These are phyloP conservation scores for Bolboschoenus planiculmis DNA, from an alignment of 176 grass and related monocot genomes.

Conservation along the genomic window DNA sequence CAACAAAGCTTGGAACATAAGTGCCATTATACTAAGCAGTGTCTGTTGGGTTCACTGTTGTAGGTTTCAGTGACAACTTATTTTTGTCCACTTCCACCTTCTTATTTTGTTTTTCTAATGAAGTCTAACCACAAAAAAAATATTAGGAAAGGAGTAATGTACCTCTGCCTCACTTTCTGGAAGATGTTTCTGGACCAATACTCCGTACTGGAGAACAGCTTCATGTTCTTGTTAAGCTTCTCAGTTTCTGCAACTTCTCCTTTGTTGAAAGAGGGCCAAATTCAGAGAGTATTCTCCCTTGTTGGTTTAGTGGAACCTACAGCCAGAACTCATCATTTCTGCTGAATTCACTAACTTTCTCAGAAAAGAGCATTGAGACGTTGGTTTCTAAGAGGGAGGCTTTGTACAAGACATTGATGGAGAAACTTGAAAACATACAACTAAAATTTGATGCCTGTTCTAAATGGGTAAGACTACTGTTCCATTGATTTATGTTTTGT, in stretches of 20 bases:
- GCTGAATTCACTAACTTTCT: slow-evolving; percentile 67
- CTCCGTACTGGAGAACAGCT: slow-evolving; percentile 75
- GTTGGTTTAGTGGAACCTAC: slow-evolving; percentile 45
- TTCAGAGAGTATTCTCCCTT: slow-evolving; percentile 68
- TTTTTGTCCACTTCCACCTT: neutral
- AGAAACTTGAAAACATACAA: slow-evolving; percentile 56
- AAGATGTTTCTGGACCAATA: slow-evolving; percentile 62
- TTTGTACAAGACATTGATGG: slow-evolving; percentile 68
- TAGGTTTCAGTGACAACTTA: neutral
- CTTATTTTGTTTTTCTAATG: slow-evolving; percentile 4
- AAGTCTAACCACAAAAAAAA: neutral
- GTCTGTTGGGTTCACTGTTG: neutral
- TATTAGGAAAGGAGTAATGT: slow-evolving; percentile 60
- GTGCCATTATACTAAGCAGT: neutral
- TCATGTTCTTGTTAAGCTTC: slow-evolving; percentile 93
- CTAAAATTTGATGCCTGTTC: slow-evolving; percentile 43
- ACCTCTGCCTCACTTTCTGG: slow-evolving; percentile 82
- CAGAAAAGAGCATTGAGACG: slow-evolving; percentile 49
- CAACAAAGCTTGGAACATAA: neutral
- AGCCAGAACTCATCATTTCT: slow-evolving; percentile 28
- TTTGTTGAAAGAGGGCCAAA: slow-evolving; percentile 38
- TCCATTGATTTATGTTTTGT: neutral
- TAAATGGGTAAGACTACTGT: slow-evolving; percentile 24
- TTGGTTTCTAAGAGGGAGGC: slow-evolving; percentile 50
- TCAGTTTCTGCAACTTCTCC: slow-evolving; percentile 61